Base-by-base conservation (phyloP, 2,329 filamentous ascomycete genomes). In the Geoglossum cookeanum region DNA sequence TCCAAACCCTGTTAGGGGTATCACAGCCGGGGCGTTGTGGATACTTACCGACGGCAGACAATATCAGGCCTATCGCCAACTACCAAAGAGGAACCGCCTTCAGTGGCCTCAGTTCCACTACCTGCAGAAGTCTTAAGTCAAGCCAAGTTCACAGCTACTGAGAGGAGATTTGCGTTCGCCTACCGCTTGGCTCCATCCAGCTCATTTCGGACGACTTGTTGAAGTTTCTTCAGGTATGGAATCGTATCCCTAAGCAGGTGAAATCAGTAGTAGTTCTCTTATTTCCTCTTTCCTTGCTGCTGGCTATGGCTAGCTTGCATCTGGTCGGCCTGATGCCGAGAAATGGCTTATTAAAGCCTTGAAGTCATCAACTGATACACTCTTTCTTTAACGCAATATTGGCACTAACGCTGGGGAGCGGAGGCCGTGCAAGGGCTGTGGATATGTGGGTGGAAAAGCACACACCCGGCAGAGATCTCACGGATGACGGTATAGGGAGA, bases 31-130 rank as follows among this genome's bases (percentile, higher is more conserved):
- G 32, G 27, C 44, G 29, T 27, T 22, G 11, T 9, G 22, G 29
- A 35, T 6, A 58, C 57, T 48, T 51, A 58, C 57, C 49, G 47
- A 17, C 53, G 57, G 42, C 57, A 58, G n/a, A n/a, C 29, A 49
- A 53, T 53, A 32, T 53, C 49, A n/a, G 49, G 49, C 49, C 49
- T 53, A 37, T 53, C 49, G 32, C 49, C 49, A 17, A 53, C 22
- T 1, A 53, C 49, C 35, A 53, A 13, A 22, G 42, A 4, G 4
- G 42, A 15, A 22, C 42, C n/a, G n/a, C n/a, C 42, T 22, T 45
- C n/a, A 45, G 17, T 6, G 9, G 15, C 13, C 3, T 22, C 42
- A 22, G n/a, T 17, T 22, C 17, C n/a, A 22, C n/a, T 17, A 22
- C 22, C 42, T 45, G 22, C 9, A 22, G 42, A 17, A 45, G 22